Base-by-base conservation (phyloP, 2,329 filamentous ascomycete genomes). In the Botrytis tulipae region DNA sequence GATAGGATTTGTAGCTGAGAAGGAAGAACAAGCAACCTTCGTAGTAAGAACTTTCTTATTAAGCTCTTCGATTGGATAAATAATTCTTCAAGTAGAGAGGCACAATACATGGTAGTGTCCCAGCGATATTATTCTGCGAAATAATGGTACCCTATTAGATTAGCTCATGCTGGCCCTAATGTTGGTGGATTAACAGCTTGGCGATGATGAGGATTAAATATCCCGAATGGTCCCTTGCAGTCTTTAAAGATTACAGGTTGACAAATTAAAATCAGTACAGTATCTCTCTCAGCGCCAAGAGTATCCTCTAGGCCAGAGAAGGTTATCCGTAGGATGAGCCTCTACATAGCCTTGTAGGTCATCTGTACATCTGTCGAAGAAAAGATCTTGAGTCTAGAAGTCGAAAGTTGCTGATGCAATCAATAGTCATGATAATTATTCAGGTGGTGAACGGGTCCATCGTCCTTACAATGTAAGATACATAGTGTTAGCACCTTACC, bases 131-230 rank as follows among this genome's bases (percentile, higher is more conserved):
- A 48, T 14, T 37, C 59, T 35, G 18, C 16, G 59, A 22, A 37
- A 61, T 35, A 61, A 40, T 61, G 59, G 59, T 61, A 61, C 35
- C 59, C 32, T 40, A 65, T 65, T 22, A 32, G n/a, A 65, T 32
- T 65, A 32, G 61, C 40, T 42, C 22, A 65, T 48, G 8, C 29
- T 65, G 42, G 62, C 62, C 62, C 62, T 65, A 65, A 48, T 48
- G 62, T 65, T 65, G 42, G 62, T 35, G 62, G 42, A 29, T 48
- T 16, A 22, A 9, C 35, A 25, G 57, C 57, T 60, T 60, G 57
- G 51, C 51, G 51, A 57, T 57, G 59, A 60, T 25, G 32, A 61
- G 59, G 60, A 62, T 61, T 61, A 61, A 37, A 61, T 25, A 25
- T 40, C 22, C 59, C 59, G 59, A 61, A 61, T 2, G 59, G 59